Percentiles rank a stretch among this genome's conserved stretches.
These are phyloP conservation scores for Globisporangium nagaii DNA, from an alignment of 352 stramenopile genomes.

Conservation along the genomic window DNA sequence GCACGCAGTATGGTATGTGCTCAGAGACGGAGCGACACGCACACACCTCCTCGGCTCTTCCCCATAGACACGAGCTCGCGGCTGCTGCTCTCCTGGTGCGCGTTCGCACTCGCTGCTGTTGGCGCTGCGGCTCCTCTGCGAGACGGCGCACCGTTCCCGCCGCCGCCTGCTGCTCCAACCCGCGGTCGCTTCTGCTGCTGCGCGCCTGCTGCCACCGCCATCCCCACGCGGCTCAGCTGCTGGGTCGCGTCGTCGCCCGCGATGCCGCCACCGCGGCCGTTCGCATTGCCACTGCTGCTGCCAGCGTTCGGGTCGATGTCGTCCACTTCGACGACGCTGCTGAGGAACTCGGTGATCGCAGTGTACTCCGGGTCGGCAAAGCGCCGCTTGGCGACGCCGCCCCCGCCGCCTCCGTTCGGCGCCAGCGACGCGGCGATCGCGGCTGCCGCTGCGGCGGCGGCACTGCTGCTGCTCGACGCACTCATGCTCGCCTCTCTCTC, in stretches of 20 bases:
- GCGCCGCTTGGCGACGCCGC: slow-evolving; percentile 12
- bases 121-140: neutral
- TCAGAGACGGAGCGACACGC: neutral
- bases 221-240: neutral
- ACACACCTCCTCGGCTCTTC: neutral
- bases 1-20: neutral
- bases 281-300: neutral
- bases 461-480: neutral
- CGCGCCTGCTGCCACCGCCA: neutral
- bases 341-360: slow-evolving; percentile 61
- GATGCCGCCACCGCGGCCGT: neutral
- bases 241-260: neutral
- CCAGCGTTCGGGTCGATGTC: slow-evolving; percentile 17
- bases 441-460: slow-evolving; percentile 2
- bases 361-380: slow-evolving; percentile 55
- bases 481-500: neutral
- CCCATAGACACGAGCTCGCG: neutral
- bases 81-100: neutral
- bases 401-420: neutral
- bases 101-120: neutral
- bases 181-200: slow-evolving; percentile 12
- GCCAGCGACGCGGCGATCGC: slow-evolving; percentile 10
- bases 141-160: neutral
- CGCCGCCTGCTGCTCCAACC: neutral
- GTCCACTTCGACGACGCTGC: slow-evolving; percentile 61